Evolutionary conservation across 345 rosid species (phyloP), one percentile per base, ranked within the genome.

Genomic region (Bruguiera gymnorhiza): DNA sequence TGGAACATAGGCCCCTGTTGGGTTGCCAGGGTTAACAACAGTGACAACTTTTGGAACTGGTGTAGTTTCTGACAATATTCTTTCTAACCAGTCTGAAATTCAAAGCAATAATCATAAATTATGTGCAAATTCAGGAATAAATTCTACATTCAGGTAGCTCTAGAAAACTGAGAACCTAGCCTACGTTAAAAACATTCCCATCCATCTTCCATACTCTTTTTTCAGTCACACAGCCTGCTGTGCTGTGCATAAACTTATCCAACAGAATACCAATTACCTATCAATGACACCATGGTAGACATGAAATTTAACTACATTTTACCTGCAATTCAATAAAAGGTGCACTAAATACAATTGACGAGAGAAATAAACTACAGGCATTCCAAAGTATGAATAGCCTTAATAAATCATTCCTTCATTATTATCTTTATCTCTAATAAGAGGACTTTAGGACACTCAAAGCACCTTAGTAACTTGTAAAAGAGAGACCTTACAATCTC

Each of bases 1-100:
- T 1, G 97, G 98, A 77, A 95, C 83, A 78, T 87, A 90, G 71
- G 98, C 89, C 56, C 98, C 99, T 15, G 89, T 80, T 31, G 98
- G 99, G 78, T 95, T 95, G 59, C 98, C 99, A 30, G 97, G 99
- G 76, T 95, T 95, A 66, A 92, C 98, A 73, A 95, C 88, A 60
- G 86, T 90, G 43, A 95, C 99, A 67, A 95, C 87, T 85, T 92
- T 95, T 11, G 99, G 99, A 37, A 81, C 83, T 5, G 98, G 97
- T 75, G 82, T 88, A 29, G 86, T 70, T 81, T 88, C 92, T 13
- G 70, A 67, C 68, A 95, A 68, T 56, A 78, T 90, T 79, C 24
- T 89, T 79, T 88, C 89, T 73, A 95, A 77, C 98, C 99, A 95
- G 74, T 88, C 98, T 95, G 87, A 76, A 69, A 63, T 62, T 54